Conservation (phyloP, 108 stramenopile genomes). For the Pseudonitzschia pungens region DNA sequence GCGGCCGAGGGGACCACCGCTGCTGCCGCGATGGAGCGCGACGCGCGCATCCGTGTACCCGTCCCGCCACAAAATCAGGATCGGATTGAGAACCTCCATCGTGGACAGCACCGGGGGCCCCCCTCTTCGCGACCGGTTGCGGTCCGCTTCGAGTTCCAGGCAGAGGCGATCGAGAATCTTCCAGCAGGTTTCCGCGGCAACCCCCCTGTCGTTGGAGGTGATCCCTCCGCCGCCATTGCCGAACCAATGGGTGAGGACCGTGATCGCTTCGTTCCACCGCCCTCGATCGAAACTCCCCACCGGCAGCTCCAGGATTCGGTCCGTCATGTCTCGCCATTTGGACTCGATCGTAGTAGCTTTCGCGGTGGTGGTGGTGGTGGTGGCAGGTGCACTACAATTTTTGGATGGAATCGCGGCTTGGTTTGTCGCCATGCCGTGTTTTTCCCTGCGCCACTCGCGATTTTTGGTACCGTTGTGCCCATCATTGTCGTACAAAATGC, state of each 20-base stretch:
- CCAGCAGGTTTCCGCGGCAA: slow-evolving; percentile 6
- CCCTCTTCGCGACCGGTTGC: background rate
- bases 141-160: background rate
- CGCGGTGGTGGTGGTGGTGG: no score
- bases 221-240: background rate
- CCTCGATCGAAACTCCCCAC: slow-evolving; percentile 5
- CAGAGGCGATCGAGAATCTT: slow-evolving; percentile 13
- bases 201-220: background rate
- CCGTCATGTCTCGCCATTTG: slow-evolving; percentile 16
- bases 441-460: background rate
- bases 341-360: slow-evolving; percentile 4
- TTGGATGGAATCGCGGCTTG: background rate
- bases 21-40: background rate
- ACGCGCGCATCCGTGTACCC: no score
- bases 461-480: background rate
- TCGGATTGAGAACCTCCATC: slow-evolving; percentile 17
- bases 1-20: background rate
- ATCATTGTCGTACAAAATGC: background rate
- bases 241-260: background rate
- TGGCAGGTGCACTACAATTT: no score
- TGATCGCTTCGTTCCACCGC: slow-evolving; percentile 6
- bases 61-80: slow-evolving; percentile 4
- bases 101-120: background rate
- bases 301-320: slow-evolving; percentile 3
- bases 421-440: background rate